Percentiles rank a stretch among this genome's conserved stretches.
Conservation (phyloP, 2,329 filamentous ascomycete genomes). For the Ophiostoma himal-ulmi region DNA sequence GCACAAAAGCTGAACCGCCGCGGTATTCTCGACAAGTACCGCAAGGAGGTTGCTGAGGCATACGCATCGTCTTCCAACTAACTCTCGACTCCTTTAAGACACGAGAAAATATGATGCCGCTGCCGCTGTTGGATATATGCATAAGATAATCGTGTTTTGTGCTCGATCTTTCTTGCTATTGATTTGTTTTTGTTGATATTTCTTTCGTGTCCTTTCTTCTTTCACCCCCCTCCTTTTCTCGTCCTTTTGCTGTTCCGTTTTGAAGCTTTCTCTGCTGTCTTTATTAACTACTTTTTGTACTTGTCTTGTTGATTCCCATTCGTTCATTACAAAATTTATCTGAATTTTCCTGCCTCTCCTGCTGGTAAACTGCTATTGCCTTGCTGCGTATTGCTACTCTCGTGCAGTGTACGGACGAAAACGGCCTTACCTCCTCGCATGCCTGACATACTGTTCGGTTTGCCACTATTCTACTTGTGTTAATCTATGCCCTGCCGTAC, state of each 20-base stretch:
- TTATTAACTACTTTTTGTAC: not conserved
- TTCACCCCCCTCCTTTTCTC: not conserved
- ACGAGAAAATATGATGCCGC: not conserved
- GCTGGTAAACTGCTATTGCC: not conserved
- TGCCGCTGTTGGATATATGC: not conserved
- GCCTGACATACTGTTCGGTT: not conserved
- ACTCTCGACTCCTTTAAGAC: not conserved
- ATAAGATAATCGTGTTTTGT: not conserved
- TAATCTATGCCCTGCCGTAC: not conserved
- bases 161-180: not conserved
- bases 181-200: not conserved
- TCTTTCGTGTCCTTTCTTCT: not conserved
- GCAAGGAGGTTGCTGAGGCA: conserved; percentile 55
- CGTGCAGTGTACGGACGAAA: not conserved
- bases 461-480: not conserved
- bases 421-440: not conserved
- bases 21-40: conserved; percentile 57
- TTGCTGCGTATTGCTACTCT: not conserved
- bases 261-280: conserved; percentile 10
- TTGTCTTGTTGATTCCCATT: conserved; percentile 16
- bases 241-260: not conserved
- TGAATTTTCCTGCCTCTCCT: not conserved
- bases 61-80: conserved; percentile 40
- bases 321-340: not conserved
- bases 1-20: conserved; percentile 69